These are phyloP conservation scores for Colletotrichum plurivorum DNA, from an alignment of 2,329 filamentous ascomycete species.

Conservation along the genomic window DNA sequence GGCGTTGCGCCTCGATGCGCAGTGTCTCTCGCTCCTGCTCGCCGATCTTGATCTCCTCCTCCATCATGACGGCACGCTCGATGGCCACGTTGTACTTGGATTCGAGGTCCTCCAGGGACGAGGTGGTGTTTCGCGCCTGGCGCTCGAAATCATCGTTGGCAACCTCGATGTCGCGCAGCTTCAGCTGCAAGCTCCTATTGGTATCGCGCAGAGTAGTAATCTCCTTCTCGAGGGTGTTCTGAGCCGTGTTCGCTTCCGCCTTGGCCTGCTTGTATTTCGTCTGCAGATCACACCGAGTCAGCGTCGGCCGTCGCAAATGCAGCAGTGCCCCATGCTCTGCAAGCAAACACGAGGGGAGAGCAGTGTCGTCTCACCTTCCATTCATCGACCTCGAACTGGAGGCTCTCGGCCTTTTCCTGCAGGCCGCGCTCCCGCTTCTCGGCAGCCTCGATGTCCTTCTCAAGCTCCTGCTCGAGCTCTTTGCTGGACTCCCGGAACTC, in stretches of 20 bases:
- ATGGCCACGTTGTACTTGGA: constrained; percentile 97
- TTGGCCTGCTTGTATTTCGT: constrained; percentile 98
- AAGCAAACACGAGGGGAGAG: neutral
- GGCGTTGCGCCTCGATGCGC: constrained; percentile 89
- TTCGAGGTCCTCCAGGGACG: constrained; percentile 95
- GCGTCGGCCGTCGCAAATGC: neutral
- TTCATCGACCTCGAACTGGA: constrained; percentile 93
- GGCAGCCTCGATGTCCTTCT: constrained; percentile 95
- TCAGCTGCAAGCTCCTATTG: constrained; percentile 85
- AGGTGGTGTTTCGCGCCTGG: constrained; percentile 94
- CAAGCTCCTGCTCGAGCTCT: constrained; percentile 93
- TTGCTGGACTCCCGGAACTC: constrained; percentile 96
- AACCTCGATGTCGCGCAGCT: constrained; percentile 94
- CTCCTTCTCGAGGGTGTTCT: constrained; percentile 92
- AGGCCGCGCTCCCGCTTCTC: constrained; percentile 92
- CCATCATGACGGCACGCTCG: constrained; percentile 91
- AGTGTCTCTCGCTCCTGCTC: constrained; percentile 93
- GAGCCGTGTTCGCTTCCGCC: constrained; percentile 85
- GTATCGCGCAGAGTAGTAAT: constrained; percentile 91
- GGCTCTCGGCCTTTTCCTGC: constrained; percentile 87
- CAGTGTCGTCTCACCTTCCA: constrained; percentile 79
- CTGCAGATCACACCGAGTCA: constrained; percentile 59
- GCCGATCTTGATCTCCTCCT: constrained; percentile 92
- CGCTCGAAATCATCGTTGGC: constrained; percentile 98
- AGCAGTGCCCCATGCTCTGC: neutral